Evolutionary conservation across 371 early-diverging fungal species (phyloP), one percentile per base, ranked within the genome.

Genomic region (Amoeboaphelidium protococcarum): DNA sequence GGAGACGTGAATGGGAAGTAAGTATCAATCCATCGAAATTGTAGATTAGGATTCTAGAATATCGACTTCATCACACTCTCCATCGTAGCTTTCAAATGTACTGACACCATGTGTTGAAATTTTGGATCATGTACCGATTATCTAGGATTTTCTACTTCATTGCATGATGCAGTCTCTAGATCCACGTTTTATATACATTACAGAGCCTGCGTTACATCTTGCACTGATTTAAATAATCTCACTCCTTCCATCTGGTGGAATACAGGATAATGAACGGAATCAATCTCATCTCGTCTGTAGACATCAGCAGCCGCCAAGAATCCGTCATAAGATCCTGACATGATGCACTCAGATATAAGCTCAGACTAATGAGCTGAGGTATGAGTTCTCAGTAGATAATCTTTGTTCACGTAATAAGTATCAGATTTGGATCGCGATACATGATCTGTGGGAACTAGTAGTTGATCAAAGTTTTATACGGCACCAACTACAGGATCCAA

Each of bases 181-280:
- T n/a, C 44, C 12, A n/a, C n/a, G n/a, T n/a, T n/a, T n/a, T n/a
- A n/a, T n/a, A n/a, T n/a, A n/a, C n/a, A n/a, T n/a, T n/a, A n/a
- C n/a, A n/a, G n/a, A n/a, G n/a, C n/a, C n/a, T n/a, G n/a, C n/a
- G n/a, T n/a, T n/a, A n/a, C n/a, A n/a, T n/a, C n/a, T n/a, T n/a
- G n/a, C n/a, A n/a, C n/a, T n/a, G n/a, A n/a, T n/a, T n/a, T n/a
- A n/a, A n/a, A n/a, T n/a, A n/a, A 50, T 23, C 68, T 71, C 22
- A 89, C 74, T 0, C 88, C 91, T 54, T 95, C 96, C 73, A 94
- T 84, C 56, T 95, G 96, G 53, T 95, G 96, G 56, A 95, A 95
- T 1, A 84, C 83, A 0, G 96, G 96, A 61, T 92, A 92, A 55
- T 95, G 96, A 46, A 74, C 78, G 1, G 74, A 60, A 54, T 95